phyloP scores from a whole-genome alignment of 1,284 basidiomycete genomes.

The Moesziomyces globuligerus region DNA sequence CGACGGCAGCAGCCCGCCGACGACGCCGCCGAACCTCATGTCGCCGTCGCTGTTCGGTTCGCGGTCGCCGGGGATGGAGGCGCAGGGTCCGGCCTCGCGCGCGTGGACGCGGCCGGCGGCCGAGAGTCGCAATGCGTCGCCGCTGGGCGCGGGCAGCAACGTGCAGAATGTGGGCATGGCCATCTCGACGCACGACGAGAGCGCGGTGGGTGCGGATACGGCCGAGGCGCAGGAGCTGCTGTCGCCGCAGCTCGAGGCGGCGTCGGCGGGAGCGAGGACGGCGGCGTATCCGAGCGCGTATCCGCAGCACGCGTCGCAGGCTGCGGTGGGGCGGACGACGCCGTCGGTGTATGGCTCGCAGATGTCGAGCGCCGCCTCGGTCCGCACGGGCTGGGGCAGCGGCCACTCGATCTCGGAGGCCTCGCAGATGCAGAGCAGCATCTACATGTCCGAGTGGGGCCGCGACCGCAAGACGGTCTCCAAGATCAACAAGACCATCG shows the following conservation, averaged over 20 bases:
- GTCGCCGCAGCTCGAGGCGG: conserved; percentile 5
- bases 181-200: conserved; percentile 31
- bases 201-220: conserved; percentile 22
- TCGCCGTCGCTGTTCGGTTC: conserved; percentile 26
- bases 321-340: conserved; percentile 6
- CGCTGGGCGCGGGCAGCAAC: conserved; percentile 14
- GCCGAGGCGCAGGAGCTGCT: conserved; percentile 15
- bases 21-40: conserved; percentile 32
- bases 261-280: conserved; percentile 5
- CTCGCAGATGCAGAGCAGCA: conserved; percentile 37
- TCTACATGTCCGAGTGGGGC: conserved; percentile 49
- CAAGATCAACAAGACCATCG: conserved; percentile 58
- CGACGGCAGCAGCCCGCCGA: conserved; percentile 38
- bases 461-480: conserved; percentile 44
- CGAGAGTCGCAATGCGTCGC: conserved; percentile 33
- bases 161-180: conserved; percentile 30
- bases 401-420: conserved; percentile 40
- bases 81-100: conserved; percentile 10
- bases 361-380: conserved; percentile 21
- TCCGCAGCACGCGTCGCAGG: conserved; percentile 11
- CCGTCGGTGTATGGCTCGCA: conserved; percentile 26
- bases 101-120: conserved; percentile 10
- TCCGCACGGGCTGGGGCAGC: conserved; percentile 33
- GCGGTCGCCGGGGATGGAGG: conserved; percentile 14
- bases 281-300: conserved; percentile 15